Conservation (phyloP, 768 basidiomycete species). For the Postia placenta region DNA sequence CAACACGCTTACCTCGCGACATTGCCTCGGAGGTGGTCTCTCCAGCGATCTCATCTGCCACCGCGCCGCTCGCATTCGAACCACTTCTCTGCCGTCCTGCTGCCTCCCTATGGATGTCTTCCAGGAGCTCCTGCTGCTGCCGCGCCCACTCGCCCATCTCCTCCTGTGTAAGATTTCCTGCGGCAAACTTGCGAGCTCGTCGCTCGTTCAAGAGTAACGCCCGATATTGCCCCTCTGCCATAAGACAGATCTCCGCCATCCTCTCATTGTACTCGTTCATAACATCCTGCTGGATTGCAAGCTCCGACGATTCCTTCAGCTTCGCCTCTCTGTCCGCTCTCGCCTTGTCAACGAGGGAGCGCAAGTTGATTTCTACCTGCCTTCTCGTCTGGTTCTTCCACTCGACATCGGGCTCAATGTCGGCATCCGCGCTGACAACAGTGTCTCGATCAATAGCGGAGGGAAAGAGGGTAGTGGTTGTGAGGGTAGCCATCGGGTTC, state of each 20-base stretch:
- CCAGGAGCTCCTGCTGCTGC: conserved; percentile 41
- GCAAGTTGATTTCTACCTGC: conserved; percentile 44
- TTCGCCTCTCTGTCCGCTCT: conserved; percentile 50
- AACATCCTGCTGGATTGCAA: conserved; percentile 31
- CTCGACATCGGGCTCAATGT: conserved; percentile 45
- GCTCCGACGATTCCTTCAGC: conserved; percentile 28
- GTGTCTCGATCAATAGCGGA: conserved; percentile 6
- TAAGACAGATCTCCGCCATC: conserved; percentile 37
- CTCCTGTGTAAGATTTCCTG: conserved; percentile 21
- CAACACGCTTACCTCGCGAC: conserved; percentile 11
- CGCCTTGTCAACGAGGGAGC: conserved; percentile 48
- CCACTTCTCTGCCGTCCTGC: neutral
- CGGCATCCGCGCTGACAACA: conserved; percentile 12
- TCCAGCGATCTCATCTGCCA: conserved; percentile 1
- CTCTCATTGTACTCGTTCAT: conserved; percentile 32
- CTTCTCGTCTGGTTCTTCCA: conserved; percentile 46
- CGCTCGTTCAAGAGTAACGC: conserved; percentile 41
- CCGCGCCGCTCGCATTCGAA: neutral
- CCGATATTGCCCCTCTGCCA: conserved; percentile 43
- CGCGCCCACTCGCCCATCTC: conserved; percentile 29
- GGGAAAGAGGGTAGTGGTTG: conserved; percentile 14
- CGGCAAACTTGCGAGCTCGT: conserved; percentile 44
- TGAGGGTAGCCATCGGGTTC: conserved; percentile 1
- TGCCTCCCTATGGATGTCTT: conserved; percentile 34
- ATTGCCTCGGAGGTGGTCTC: conserved; percentile 4